Percentiles rank a stretch among this genome's conserved stretches.
Conservation (phyloP, 352 stramenopile species). For the Proteromonas lacertae region DNA sequence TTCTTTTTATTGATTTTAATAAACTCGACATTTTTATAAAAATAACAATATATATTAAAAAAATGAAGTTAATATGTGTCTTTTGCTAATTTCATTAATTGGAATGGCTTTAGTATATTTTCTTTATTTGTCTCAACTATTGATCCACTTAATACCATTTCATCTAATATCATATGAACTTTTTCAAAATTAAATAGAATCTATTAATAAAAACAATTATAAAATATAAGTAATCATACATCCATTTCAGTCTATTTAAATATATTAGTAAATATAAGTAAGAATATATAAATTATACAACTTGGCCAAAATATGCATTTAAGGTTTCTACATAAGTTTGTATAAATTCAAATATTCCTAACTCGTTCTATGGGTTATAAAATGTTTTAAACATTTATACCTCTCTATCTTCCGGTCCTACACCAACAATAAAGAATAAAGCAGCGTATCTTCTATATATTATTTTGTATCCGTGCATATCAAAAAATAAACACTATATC, state of each 20-base stretch:
- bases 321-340: conserved; percentile 96
- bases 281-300: conserved; percentile 48
- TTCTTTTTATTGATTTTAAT: too few relatives aligned
- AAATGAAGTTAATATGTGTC: too few relatives aligned
- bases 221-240: conserved; percentile 2
- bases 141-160: conserved; percentile 60
- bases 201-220: conserved; percentile 10
- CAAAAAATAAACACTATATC: conserved; percentile 85
- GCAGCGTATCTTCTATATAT: conserved; percentile 73
- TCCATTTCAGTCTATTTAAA: neutral
- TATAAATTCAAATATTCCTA: conserved; percentile 98
- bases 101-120: conserved; percentile 86
- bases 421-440: conserved; percentile 98
- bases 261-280: neutral
- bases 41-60: too few relatives aligned
- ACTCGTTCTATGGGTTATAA: conserved; percentile 64
- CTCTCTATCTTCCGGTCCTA: conserved; percentile 37
- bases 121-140: conserved; percentile 96
- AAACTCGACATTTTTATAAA: too few relatives aligned
- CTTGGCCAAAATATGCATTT: conserved; percentile 91
- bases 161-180: conserved; percentile 57
- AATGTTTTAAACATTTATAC: neutral
- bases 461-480: conserved; percentile 95
- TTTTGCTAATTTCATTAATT: conserved; percentile 98
- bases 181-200: conserved; percentile 62